Base-by-base conservation (phyloP, 345 rosid genomes). In the Geranium rotundifolium region DNA sequence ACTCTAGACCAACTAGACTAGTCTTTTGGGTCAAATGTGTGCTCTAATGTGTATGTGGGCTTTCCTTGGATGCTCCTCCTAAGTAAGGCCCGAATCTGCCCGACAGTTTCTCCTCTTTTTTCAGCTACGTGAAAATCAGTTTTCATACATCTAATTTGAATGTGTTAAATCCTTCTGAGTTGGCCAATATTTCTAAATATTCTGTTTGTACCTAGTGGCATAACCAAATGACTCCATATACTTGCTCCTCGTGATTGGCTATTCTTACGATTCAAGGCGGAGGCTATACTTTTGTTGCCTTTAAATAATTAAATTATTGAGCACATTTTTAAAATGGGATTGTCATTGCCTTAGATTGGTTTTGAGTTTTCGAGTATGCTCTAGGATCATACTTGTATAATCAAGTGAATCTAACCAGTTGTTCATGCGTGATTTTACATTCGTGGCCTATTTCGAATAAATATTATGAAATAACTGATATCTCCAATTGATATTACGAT, bases 231-330 rank as follows among this genome's bases (percentile, higher is more conserved):
- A 95, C 73, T 82, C 39, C 5, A 70, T 90, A 67, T 95, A 90
- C 82, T 71, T 76, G 71, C 58, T 65, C 99, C 99, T 58, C 99
- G 88, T 76, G 97, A 95, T 69, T 90, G 99, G 99, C 77, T 95
- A 34, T 95, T 95, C 78, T 81, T 92, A 57, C 91, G 73, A 73
- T 95, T 97, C 91, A 95, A 78, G 79, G 97, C 99, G 69, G 99
- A 90, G 96, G 12, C 17, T 58, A 12, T 2, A 52, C 10, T 49
- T 30, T 19, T 49, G 56, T 57, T 23, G 15, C 17, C 59, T 61
- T 17, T 29, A 9, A 7, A 5, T 34, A 19, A 0, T 4, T 17
- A 54, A 54, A 1, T 10, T 7, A 54, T 54, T 41, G 10, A 54
- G 13, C 57, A 54, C 4, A 10, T 13, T 16, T 17, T 31, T 31